These are phyloP conservation scores for Apiospora pterosperma DNA, from an alignment of 2,329 filamentous ascomycete genomes.

Conservation along the genomic window DNA sequence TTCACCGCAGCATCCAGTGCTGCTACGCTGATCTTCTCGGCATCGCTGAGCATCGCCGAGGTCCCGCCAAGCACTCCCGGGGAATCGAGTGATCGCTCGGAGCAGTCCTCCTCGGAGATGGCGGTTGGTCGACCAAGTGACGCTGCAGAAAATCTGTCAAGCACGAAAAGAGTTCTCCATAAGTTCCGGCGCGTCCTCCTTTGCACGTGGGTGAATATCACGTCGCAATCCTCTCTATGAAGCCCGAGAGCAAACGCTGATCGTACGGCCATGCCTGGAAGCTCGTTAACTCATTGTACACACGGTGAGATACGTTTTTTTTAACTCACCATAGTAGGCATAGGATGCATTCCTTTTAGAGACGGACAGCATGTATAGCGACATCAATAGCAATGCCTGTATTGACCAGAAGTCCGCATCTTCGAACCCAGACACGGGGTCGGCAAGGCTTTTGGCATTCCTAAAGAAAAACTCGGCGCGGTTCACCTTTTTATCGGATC, in stretches of 20 bases:
- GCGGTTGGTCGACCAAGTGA: conserved; percentile 60
- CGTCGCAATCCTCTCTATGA: conserved; percentile 57
- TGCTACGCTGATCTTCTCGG: conserved; percentile 25
- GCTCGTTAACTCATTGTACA: background rate
- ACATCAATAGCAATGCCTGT: conserved; percentile 61
- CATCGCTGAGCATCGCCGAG: conserved; percentile 1
- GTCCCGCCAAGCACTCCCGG: conserved; percentile 4
- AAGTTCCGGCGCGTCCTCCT: conserved; percentile 51
- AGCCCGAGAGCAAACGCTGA: conserved; percentile 61
- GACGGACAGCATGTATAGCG: conserved; percentile 59
- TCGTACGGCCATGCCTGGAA: conserved; percentile 57
- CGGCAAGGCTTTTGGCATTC: conserved; percentile 51
- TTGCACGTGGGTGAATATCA: conserved; percentile 46
- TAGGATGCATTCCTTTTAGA: conserved; percentile 63
- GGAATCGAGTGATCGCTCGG: conserved; percentile 39
- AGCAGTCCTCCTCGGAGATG: conserved; percentile 61
- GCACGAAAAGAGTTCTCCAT: conserved; percentile 62
- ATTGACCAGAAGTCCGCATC: conserved; percentile 64
- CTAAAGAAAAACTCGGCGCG: conserved; percentile 61
- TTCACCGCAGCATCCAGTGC: conserved; percentile 53
- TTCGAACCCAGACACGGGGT: conserved; percentile 48
- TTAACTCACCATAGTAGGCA: conserved; percentile 50
- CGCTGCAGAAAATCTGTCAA: conserved; percentile 61
- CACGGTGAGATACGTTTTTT: background rate
- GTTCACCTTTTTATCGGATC: conserved; percentile 39